Base-by-base conservation (phyloP, 352 stramenopile genomes). In the Globisporangium acanthophoron region DNA sequence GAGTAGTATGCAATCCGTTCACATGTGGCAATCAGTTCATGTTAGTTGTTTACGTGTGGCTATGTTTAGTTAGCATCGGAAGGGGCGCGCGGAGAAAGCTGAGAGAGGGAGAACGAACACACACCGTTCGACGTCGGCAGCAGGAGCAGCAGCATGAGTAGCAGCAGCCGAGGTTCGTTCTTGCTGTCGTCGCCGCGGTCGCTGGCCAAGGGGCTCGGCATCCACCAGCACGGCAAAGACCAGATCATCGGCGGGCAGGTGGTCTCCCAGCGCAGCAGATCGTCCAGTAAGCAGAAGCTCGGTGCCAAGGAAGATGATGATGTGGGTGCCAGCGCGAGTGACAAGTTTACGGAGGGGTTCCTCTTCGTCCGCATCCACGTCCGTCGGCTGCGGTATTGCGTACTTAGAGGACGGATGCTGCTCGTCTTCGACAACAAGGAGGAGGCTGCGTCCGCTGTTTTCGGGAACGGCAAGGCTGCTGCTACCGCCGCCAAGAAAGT, bases 361-460 rank as follows among this genome's bases (percentile, higher is more conserved):
- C 63, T 92, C 11, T 73, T 82, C 35, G 61, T 90, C 57, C 73
- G 77, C 5, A 71, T 82, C 11, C 76, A 81, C 59, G 66, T 78
- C 35, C 74, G 78, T n/a, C 73, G 70, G 39, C 74, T 73, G 9
- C 78, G 82, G 2, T 92, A 90, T 31, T 92, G 82, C 33, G 74
- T 90, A n/a, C 56, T 92, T 7, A 61, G 73, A 45, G 80, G 73
- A 0, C 71, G 69, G 18, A 82, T 63, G 1, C 61, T 92, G 44
- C 65, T 82, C 41, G 76, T 88, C 8, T 88, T 88, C 62, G 78
- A 77, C 24, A 78, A 24, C 47, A 89, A 90, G 49, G 78, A 85
- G 24, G 69, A 71, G 16, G 31, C 15, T 20, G 11, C 15, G 8
- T 16, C 44, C 40, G 49, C 59, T 24, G 21, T 35, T 11, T 58